Base-by-base conservation (phyloP, 768 basidiomycete genomes). In the Gloeostereum incarnatum region DNA sequence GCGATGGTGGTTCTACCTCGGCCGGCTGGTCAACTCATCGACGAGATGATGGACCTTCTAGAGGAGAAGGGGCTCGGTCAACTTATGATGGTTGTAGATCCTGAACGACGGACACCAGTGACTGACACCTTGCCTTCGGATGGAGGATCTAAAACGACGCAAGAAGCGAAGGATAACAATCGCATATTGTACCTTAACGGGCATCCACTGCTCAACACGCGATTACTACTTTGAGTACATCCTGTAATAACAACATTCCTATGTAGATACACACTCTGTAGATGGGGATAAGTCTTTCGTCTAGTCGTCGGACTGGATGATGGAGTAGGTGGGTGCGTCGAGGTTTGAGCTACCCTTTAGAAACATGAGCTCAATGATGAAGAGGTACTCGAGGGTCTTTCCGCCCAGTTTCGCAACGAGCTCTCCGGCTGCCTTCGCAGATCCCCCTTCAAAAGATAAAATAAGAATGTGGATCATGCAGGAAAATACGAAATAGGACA, bases 391-490 rank as follows among this genome's bases (percentile, higher is more conserved):
- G 25, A 94, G 57, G 20, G 84, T 83, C 48, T 81, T 81, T 35
- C 85, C 93, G 14, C 91, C 90, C 45, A 76, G 72, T 63, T 83
- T 76, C 20, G 73, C 62, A 39, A 97, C 78, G 23, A 99, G 82
- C 49, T 93, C 75, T 35, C 91, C 92, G 3, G 94, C 92, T 3
- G 93, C 92, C 43, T 74, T 77, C 6, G 96, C 96, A 22, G 92
- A 96, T 6, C 96, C 96, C 44, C 92, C 91, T 89, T 38, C 9
- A 41, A 22, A 33, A 33, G 14, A 33, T 36, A 42, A 27, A 19
- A 30, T 20, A 32, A 16, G 4, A 27, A 8, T 23, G 6, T 14
- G 17, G 14, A 31, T n/a, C 11, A 20, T 36, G 22, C 9, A 13
- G 19, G n/a, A 5, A 43, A n/a, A 36, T 17, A 14, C 24, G 22